phyloP scores from a whole-genome alignment of 768 basidiomycete species.

The Rhodotorula taiwanensis region DNA sequence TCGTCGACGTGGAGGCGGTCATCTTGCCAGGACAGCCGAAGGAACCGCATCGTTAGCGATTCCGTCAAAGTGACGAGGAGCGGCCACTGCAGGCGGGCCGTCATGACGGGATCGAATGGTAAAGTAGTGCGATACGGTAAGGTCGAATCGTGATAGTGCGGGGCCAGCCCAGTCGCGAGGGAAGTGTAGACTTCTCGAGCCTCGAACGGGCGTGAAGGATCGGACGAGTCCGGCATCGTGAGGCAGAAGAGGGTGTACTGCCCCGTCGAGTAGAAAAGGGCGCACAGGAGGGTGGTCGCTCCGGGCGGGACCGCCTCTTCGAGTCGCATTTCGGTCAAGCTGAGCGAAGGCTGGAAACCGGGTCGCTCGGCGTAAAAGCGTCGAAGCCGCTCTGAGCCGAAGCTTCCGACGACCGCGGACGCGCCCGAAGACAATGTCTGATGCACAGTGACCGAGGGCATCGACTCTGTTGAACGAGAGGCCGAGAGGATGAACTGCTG shows the following conservation, averaged over 20 bases:
- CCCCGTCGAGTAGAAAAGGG: conserved; percentile 29
- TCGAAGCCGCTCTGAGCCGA: conserved; percentile 12
- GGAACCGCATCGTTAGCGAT: conserved; percentile 23
- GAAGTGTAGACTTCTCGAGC: conserved; percentile 1
- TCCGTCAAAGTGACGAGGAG: conserved; percentile 28
- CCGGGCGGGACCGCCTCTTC: conserved; percentile 4
- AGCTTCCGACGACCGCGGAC: not conserved
- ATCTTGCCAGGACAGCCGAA: not conserved
- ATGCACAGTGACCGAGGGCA: conserved; percentile 12
- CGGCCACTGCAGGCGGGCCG: conserved; percentile 7
- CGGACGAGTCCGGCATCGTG: not conserved
- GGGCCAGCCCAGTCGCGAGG: conserved; percentile 1
- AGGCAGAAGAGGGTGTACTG: conserved; percentile 34
- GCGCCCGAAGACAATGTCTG: conserved; percentile 12
- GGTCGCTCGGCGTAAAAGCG: conserved; percentile 13
- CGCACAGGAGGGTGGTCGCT: not conserved
- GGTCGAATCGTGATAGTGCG: not conserved
- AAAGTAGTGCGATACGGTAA: no score
- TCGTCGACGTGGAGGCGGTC: conserved; percentile 1
- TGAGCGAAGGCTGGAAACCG: conserved; percentile 1
- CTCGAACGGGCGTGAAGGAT: not conserved
- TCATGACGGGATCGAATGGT: conserved; percentile 15
- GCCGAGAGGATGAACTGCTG: conserved; percentile 24
- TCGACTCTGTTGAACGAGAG: not conserved
- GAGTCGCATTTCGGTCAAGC: conserved; percentile 24